Evolutionary conservation across 805 yeast species (phyloP), one percentile per base, ranked within the genome.

Genomic region (Torulaspora microellipsoides): DNA sequence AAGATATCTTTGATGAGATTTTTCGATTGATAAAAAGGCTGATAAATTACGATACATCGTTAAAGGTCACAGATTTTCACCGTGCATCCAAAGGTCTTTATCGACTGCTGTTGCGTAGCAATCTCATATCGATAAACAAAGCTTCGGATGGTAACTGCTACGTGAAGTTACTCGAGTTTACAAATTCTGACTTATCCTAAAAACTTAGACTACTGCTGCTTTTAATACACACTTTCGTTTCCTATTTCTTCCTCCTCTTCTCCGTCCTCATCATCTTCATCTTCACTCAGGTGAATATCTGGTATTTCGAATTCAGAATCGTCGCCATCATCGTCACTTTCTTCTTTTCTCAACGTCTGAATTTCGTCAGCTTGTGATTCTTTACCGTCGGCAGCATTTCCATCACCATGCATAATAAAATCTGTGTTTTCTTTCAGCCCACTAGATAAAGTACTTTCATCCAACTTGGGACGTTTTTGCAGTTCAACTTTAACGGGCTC

Each of bases 221-320:
- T 10, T 23, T 38, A 38, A n/a, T 34, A 34, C 12, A 20, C 15
- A 28, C 27, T 29, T 29, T 29, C 36, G 8, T 29, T n/a, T 9
- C 31, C 13, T 33, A 33, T 33, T 12, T 33, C 15, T 15, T 15
- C 20, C 27, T 31, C 36, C 9, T 36, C 36, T 12, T 29, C 30
- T 3, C 34, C 42, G 9, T 34, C 43, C 20, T 43, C 37, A 4
- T 27, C 40, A 8, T 51, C 55, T 8, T 54, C 58, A 31, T 54
- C 55, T 11, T 51, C 58, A 25, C 56, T 52, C 12, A 58, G 13
- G 12, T 54, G 46, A 10, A 58, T 46, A 14, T 50, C 58, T n/a
- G 67, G 67, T 27, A 61, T 62, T 38, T 58, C 67, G 29, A 61
- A 52, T 25, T 61, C 66, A 14, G 62, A 58, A 31, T 50, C 65